A percentile compares a stretch with the other conserved stretches of the same genome.
These are phyloP conservation scores for Iberis pinnata DNA, from an alignment of 345 rosid genomes.

Conservation along the genomic window DNA sequence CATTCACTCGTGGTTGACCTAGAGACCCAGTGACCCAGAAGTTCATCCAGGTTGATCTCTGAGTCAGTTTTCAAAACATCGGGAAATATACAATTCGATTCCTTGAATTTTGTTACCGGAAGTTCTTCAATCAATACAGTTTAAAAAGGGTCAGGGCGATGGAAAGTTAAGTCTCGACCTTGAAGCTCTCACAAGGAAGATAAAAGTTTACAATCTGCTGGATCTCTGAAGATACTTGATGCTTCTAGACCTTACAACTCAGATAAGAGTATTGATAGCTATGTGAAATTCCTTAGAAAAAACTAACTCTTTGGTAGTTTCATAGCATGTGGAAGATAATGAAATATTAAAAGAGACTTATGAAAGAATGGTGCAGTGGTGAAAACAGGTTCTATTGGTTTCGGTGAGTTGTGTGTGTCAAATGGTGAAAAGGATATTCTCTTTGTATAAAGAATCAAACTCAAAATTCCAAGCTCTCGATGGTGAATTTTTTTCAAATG, in stretches of 20 bases:
- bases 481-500: constrained; percentile 24
- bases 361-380: too few species aligned
- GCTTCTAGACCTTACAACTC: constrained; percentile 22
- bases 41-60: too few species aligned
- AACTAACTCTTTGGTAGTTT: constrained; percentile 19
- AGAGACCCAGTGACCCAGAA: too few species aligned
- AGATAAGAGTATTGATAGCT: constrained; percentile 22
- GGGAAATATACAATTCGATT: too few species aligned
- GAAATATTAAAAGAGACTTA: constrained; percentile 32
- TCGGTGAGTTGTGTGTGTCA: constrained; percentile 26
- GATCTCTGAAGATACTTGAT: constrained; percentile 14
- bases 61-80: too few species aligned
- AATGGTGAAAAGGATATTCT: constrained; percentile 40
- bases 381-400: too few species aligned
- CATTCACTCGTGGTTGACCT: too few species aligned
- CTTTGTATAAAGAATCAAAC: constrained; percentile 29
- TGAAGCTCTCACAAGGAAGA: constrained; percentile 30
- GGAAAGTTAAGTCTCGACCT: constrained; percentile 34
- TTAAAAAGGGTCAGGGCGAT: constrained; percentile 28
- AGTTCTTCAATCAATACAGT: too few species aligned
- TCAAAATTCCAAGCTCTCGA: constrained; percentile 50
- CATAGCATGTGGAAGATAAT: constrained; percentile 33
- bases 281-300: constrained; percentile 14
- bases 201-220: constrained; percentile 2
- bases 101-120: too few species aligned